A percentile compares a stretch with the other conserved stretches of the same genome.
Conservation (phyloP, 225 moss, liverwort and hornwort genomes). For the Thuidium tamariscinum region DNA sequence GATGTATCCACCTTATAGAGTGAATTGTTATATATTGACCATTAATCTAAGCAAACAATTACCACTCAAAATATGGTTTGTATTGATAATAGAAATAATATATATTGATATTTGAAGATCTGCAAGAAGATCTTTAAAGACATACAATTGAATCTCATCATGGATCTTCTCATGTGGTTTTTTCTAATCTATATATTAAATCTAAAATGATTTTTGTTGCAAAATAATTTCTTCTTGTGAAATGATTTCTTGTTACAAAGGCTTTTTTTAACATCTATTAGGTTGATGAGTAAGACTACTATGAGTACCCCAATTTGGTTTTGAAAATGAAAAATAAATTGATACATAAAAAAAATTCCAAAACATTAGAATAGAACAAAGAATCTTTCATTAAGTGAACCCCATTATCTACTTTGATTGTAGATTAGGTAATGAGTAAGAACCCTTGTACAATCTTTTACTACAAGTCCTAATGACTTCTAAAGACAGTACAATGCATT, state of each 20-base stretch:
- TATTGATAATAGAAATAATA: background rate
- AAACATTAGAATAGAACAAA: background rate
- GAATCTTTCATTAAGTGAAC: rapidly evolving
- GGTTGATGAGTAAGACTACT: background rate
- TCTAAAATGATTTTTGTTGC: too few relatives aligned
- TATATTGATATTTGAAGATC: rapidly evolving
- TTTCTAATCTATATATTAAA: background rate
- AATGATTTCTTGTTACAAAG: background rate
- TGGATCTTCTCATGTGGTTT: rapidly evolving
- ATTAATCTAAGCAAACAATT: background rate
- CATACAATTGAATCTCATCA: background rate
- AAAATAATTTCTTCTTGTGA: too few relatives aligned
- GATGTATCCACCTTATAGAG: background rate
- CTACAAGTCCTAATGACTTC: background rate
- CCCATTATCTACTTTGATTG: background rate
- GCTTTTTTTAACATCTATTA: background rate
- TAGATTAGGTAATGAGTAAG: rapidly evolving
- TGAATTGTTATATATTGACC: background rate
- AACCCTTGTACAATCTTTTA: rapidly evolving
- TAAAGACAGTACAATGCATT: too few relatives aligned
- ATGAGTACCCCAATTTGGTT: background rate
- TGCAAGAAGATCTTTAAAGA: background rate
- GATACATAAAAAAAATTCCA: background rate
- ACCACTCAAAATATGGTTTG: background rate
- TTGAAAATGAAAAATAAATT: background rate